Evolutionary conservation across 164 flowering plant genomes (phyloP).

Genomic region (Magnolia changhungtana): DNA sequence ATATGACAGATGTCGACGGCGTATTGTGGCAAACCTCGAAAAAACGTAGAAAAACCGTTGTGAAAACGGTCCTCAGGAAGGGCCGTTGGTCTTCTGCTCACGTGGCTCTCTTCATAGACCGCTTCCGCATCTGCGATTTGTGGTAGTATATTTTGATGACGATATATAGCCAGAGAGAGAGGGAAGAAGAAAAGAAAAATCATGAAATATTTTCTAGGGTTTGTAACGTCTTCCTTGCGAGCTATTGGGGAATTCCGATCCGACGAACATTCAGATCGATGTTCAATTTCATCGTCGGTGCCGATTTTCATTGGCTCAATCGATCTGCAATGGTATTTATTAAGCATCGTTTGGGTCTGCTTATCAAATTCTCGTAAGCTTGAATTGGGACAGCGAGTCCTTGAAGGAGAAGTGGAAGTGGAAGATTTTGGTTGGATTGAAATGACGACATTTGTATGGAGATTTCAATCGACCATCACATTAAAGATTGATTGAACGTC

Average conservation of each 20-base stretch:
- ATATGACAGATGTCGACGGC: too few species aligned
- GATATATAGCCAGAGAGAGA: not conserved
- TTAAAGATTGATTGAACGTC: slow-evolving; percentile 68
- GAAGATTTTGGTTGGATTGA: slow-evolving; percentile 8
- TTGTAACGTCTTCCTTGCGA: too few species aligned
- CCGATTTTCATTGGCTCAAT: not conserved
- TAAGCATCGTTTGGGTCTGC: too few species aligned
- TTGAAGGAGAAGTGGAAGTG: not conserved
- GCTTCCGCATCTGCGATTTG: not conserved
- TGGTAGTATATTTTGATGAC: too few species aligned
- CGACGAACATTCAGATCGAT: too few species aligned
- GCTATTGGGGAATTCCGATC: too few species aligned
- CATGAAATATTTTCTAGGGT: too few species aligned
- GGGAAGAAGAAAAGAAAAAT: not conserved
- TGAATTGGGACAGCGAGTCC: not conserved
- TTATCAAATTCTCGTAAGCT: not conserved
- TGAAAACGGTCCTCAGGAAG: slow-evolving; percentile 30
- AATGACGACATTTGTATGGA: slow-evolving; percentile 63
- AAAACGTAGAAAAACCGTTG: slow-evolving; percentile 5
- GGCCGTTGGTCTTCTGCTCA: slow-evolving; percentile 31
- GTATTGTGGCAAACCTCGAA: too few species aligned
- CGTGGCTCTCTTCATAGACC: slow-evolving; percentile 10
- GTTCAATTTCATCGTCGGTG: slow-evolving; percentile 5
- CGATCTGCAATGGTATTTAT: not conserved
- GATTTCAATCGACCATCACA: slow-evolving; percentile 55